These are phyloP conservation scores for Neurospora pannonica DNA, from an alignment of 495 filamentous ascomycete species.

Conservation along the genomic window DNA sequence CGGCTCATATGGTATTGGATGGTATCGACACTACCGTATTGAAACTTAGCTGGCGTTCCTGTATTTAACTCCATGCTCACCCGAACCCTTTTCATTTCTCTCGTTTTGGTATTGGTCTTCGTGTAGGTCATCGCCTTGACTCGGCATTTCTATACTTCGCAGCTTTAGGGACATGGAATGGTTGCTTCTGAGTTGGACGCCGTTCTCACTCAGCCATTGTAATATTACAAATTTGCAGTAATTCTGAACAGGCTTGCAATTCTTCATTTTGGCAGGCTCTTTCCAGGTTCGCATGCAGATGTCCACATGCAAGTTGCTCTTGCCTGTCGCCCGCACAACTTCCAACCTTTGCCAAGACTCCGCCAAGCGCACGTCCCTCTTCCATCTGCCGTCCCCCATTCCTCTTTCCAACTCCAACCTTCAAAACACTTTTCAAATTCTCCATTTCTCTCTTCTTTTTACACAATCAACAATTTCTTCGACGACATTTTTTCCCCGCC, in stretches of 20 bases:
- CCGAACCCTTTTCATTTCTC: too few relatives aligned
- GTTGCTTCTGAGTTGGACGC: not conserved
- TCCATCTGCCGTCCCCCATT: not conserved
- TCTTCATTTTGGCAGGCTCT: not conserved
- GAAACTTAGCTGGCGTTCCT: too few relatives aligned
- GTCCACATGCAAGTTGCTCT: not conserved
- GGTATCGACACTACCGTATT: too few relatives aligned
- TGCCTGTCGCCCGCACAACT: not conserved
- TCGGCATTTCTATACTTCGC: not conserved
- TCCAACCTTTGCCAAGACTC: not conserved
- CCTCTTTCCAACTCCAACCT: not conserved
- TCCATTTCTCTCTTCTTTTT: not conserved
- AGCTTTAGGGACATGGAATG: not conserved
- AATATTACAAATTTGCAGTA: not conserved
- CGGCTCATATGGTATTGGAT: too few relatives aligned
- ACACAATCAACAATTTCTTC: not conserved
- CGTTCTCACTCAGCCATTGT: too few relatives aligned
- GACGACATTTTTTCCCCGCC: not conserved
- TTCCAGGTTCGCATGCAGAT: not conserved
- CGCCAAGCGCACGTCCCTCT: not conserved
- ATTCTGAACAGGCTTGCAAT: not conserved
- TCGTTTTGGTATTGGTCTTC: not conserved
- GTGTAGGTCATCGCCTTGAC: not conserved
- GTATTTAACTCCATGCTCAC: too few relatives aligned
- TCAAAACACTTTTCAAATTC: not conserved